Evolutionary conservation across 441 rosid species (phyloP), one percentile per base, ranked within the genome.

Genomic region (Brassica balearica): DNA sequence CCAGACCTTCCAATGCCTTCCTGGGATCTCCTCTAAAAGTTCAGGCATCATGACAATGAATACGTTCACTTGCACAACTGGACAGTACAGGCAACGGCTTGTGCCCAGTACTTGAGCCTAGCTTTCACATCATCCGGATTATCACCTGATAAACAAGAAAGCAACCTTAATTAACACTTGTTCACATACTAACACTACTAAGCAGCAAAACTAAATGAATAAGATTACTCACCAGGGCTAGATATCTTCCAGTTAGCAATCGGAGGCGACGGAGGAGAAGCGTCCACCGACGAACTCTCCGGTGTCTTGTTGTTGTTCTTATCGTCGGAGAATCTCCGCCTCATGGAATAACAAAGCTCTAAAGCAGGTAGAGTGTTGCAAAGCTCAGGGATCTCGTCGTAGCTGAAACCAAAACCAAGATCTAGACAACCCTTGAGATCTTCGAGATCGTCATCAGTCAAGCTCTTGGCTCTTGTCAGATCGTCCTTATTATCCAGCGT

Each of bases 61-160:
- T 10, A 10, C 48, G 6, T 12, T 43, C 53, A 43, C 2, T 2
- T 43, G 53, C 97, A 92, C 17, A 94, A 75, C 60, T 73, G 87
- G 60, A 94, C 95, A 14, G 98, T 94, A 80, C 98, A 94, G 0
- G 98, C 98, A 76, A 94, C 97, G 0, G 98, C 87, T 85, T 94
- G 98, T 59, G 98, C 97, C 98, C 98, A 94, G 69, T 81, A 94
- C 83, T 90, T 94, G 62, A 94, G 95, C 74, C 98, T 88, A 55
- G 98, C 98, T 80, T 94, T 94, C 34, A 94, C 98, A 85, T 94
- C 98, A 79, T 92, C 97, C 0, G 98, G 98, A 83, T 92, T 91
- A 61, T 94, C 97, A 82, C 97, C 97, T 94, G 79, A 25, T 4
- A 11, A 53, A 53, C 59, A 51, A 51, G 15, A 51, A 51, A 51